Evolutionary conservation across 2,329 filamentous ascomycete genomes (phyloP).

Genomic region (Truncatella angustata): DNA sequence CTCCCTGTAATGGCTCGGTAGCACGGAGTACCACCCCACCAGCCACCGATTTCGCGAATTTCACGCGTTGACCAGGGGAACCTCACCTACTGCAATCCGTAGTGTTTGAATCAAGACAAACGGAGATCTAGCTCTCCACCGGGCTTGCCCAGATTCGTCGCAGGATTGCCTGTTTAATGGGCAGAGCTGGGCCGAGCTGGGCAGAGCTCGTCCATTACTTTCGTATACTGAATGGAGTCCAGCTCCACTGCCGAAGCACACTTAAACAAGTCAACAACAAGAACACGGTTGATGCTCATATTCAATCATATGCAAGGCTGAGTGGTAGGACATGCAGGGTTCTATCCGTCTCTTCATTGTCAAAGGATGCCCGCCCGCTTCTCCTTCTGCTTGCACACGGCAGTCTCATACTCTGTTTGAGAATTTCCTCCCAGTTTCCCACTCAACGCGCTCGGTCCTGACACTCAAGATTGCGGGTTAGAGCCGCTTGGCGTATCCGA

Average conservation of each 20-base stretch:
- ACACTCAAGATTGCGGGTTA: neutral
- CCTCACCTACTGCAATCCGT: neutral
- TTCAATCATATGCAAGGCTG: too few species aligned
- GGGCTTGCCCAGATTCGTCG: neutral
- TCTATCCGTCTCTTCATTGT: too few species aligned
- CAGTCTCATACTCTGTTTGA: too few species aligned
- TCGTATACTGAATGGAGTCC: too few species aligned
- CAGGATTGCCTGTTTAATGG: neutral
- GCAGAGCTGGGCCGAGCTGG: neutral
- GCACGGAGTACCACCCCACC: neutral
- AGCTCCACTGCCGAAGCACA: too few species aligned
- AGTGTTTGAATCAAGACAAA: neutral
- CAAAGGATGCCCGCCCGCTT: too few species aligned
- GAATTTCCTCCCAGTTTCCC: too few species aligned
- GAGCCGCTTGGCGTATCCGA: constrained; percentile 1
- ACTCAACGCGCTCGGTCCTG: neutral
- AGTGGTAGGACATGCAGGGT: too few species aligned
- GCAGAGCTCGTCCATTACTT: neutral
- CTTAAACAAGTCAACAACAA: neutral
- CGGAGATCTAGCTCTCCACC: constrained; percentile 1
- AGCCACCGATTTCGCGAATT: constrained; percentile 3
- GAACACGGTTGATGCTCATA: too few species aligned
- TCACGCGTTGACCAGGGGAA: constrained; percentile 8
- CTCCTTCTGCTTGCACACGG: too few species aligned
- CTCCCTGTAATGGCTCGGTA: constrained; percentile 1